A percentile compares a stretch with the other conserved stretches of the same genome.
phyloP scores from a whole-genome alignment of 495 filamentous ascomycete genomes.

The Trichoderma orchidacearum region DNA sequence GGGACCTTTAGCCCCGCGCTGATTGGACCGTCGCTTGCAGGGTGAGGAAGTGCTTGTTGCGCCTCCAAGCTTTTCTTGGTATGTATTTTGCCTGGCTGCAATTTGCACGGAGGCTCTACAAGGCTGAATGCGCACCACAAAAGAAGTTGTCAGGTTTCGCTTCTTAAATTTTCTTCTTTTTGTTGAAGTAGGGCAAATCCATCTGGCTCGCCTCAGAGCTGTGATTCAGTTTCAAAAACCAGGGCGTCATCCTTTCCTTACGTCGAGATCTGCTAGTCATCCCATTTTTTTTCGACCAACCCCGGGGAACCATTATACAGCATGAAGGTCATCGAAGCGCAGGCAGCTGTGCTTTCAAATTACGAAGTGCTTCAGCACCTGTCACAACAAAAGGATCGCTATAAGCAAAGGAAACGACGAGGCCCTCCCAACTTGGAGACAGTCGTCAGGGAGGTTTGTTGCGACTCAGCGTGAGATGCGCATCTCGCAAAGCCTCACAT shows the following conservation, averaged over 20 bases:
- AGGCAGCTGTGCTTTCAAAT: constrained; percentile 31
- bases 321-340: constrained; percentile 37
- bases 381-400: constrained; percentile 18
- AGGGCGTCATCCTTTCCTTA: neutral
- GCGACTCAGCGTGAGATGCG: neutral
- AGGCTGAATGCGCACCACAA: no score
- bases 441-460: constrained; percentile 15
- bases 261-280: no score
- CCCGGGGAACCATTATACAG: neutral
- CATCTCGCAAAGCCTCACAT: neutral
- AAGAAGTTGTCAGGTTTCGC: no score
- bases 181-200: no score
- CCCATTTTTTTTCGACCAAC: neutral
- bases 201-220: no score
- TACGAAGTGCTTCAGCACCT: constrained; percentile 35
- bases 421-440: constrained; percentile 25
- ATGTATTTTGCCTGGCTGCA: neutral
- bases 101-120: no score
- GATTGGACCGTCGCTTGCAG: neutral
- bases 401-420: constrained; percentile 24
- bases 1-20: neutral
- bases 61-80: neutral
- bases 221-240: no score
- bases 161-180: no score
- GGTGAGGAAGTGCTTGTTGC: neutral